Percentiles rank a stretch among this genome's conserved stretches.
These are phyloP conservation scores for Claviceps monticola DNA, from an alignment of 2,329 filamentous ascomycete genomes.

Conservation along the genomic window DNA sequence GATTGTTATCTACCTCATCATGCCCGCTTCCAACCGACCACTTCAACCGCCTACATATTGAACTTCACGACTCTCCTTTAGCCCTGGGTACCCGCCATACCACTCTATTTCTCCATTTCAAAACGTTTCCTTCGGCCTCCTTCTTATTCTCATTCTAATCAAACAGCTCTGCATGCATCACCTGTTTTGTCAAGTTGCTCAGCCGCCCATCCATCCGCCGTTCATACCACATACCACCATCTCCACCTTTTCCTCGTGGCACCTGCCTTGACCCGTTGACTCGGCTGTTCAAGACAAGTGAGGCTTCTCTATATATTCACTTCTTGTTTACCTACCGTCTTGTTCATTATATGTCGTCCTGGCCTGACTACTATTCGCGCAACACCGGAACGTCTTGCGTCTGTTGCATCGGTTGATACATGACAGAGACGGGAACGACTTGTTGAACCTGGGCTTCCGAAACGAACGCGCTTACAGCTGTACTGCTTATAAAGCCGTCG, in stretches of 20 bases:
- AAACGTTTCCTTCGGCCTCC: background rate
- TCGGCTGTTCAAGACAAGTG: constrained; percentile 28
- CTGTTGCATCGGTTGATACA: no score
- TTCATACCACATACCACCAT: background rate
- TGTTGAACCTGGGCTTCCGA: no score
- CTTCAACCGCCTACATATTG: constrained; percentile 10
- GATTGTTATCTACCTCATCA: constrained; percentile 14
- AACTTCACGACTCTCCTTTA: constrained; percentile 26
- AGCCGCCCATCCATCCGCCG: background rate
- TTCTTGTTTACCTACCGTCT: background rate
- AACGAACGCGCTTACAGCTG: no score
- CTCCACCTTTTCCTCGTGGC: background rate
- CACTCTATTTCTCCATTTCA: background rate
- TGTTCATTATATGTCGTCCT: no score
- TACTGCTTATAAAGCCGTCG: no score
- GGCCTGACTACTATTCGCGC: no score
- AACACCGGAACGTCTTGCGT: no score
- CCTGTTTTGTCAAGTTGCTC: no score
- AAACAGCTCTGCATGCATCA: background rate
- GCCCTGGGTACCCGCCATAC: constrained; percentile 3
- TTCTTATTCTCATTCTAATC: constrained; percentile 1
- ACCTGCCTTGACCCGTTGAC: constrained; percentile 33
- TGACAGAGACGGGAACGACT: no score
- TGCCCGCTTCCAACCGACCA: constrained; percentile 10
- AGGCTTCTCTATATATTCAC: constrained; percentile 1